These are phyloP conservation scores for Trametes elegans DNA, from an alignment of 768 basidiomycete species.

Conservation along the genomic window DNA sequence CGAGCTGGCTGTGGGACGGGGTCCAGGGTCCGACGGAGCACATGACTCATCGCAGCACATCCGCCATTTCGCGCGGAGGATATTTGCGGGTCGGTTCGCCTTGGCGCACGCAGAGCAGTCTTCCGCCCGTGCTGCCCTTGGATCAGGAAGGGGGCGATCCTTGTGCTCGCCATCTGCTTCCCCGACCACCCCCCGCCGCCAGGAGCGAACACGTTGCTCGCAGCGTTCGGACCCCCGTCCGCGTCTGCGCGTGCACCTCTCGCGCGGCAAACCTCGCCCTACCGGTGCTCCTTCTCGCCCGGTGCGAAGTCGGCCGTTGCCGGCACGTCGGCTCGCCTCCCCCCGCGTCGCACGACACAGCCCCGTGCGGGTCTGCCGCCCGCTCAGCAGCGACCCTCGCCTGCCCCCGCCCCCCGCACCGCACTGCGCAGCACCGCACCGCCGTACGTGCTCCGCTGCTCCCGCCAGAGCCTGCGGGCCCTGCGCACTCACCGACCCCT, in stretches of 20 bases:
- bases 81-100: too few relatives aligned
- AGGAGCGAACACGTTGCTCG: background rate
- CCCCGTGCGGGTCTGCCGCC: background rate
- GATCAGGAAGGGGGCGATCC: slow-evolving; percentile 12
- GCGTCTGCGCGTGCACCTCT: background rate
- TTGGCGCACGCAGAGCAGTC: too few relatives aligned
- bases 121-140: too few relatives aligned
- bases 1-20: slow-evolving; percentile 2
- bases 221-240: background rate
- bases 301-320: background rate
- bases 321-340: background rate
- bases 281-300: background rate
- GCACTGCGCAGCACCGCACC: too few relatives aligned
- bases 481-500: too few relatives aligned
- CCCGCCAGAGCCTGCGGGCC: too few relatives aligned
- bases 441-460: background rate
- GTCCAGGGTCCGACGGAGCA: slow-evolving; percentile 9
- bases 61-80: background rate
- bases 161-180: slow-evolving; percentile 11
- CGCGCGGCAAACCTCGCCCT: slow-evolving; percentile 1
- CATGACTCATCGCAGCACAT: slow-evolving; percentile 5
- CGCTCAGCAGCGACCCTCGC: background rate
- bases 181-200: slow-evolving; percentile 3
- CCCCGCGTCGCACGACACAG: slow-evolving; percentile 8
- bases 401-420: background rate